A percentile compares a stretch with the other conserved stretches of the same genome.
Conservation (phyloP, 1,139 yeast genomes). For the Debaryomyces subglobosus region DNA sequence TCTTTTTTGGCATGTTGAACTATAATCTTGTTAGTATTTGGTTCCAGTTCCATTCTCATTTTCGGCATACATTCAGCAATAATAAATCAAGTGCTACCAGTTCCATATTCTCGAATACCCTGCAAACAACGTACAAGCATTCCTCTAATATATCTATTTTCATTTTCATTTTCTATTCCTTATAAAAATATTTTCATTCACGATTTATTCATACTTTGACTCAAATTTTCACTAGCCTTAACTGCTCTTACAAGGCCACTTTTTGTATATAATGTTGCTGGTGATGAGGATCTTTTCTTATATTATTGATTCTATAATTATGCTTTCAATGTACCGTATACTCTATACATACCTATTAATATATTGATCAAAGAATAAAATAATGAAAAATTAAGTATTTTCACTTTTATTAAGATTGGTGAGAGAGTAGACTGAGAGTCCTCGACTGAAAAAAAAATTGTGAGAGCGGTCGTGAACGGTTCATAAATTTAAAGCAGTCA, state of each 20-base stretch:
- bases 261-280: not conserved
- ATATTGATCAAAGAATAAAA: conserved; percentile 16
- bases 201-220: not conserved
- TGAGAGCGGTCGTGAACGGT: not conserved
- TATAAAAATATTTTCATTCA: not conserved
- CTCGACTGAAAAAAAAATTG: conserved; percentile 6
- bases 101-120: not conserved
- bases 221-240: not conserved
- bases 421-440: not conserved
- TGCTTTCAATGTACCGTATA: conserved; percentile 6
- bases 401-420: conserved; percentile 6
- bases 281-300: not conserved
- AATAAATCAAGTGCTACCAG: not conserved
- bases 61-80: not conserved
- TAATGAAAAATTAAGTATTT: conserved; percentile 8
- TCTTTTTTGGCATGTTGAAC: conserved; percentile 97
- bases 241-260: not conserved
- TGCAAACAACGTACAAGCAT: not conserved
- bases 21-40: conserved; percentile 27
- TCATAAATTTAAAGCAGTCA: not conserved
- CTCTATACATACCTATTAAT: conserved; percentile 20
- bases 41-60: not conserved
- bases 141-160: not conserved
- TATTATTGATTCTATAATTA: not conserved
- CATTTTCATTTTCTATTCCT: not conserved